Conservation (phyloP, 1,284 basidiomycete genomes). For the Earliella scabrosa region DNA sequence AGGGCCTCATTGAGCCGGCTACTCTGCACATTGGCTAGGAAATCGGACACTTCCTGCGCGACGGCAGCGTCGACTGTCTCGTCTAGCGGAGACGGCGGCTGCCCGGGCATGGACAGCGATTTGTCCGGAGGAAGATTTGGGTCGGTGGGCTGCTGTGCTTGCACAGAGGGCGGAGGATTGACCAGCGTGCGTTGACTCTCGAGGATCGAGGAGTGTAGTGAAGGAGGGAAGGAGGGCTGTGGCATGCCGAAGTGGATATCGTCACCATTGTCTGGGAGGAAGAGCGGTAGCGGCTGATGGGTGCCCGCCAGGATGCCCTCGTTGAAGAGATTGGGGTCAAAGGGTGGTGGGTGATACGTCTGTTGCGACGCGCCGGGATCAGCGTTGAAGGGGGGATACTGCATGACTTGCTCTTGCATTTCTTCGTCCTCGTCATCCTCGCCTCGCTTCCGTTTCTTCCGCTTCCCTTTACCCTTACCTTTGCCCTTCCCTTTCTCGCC, state of each 20-base stretch:
- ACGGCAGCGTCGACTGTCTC: constrained; percentile 57
- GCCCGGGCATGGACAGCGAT: constrained; percentile 7
- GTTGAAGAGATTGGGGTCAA: constrained; percentile 51
- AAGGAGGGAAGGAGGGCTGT: constrained; percentile 37
- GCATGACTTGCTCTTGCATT: constrained; percentile 10
- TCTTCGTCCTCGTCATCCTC: constrained; percentile 47
- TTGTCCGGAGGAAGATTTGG: constrained; percentile 24
- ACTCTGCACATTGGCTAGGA: constrained; percentile 62
- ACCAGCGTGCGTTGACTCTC: constrained; percentile 23
- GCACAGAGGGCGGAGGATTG: constrained; percentile 21
- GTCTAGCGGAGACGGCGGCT: constrained; percentile 40
- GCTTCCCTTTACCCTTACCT: constrained; percentile 45
- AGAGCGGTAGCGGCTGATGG: constrained; percentile 42
- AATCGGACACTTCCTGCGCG: constrained; percentile 67
- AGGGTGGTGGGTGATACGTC: constrained; percentile 28
- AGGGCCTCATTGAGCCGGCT: constrained; percentile 59
- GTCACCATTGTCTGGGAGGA: constrained; percentile 46
- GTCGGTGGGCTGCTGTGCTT: constrained; percentile 19
- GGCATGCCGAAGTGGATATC: constrained; percentile 30
- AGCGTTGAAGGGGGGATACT: constrained; percentile 12
- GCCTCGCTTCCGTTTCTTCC: constrained; percentile 42
- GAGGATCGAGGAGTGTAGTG: constrained; percentile 61
- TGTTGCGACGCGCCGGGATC: constrained; percentile 9
- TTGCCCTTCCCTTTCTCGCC: constrained; percentile 42
- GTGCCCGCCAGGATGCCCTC: constrained; percentile 50